Evolutionary conservation across 2,329 filamentous ascomycete species (phyloP).

Genomic region (Sphaceloma murrayae): DNA sequence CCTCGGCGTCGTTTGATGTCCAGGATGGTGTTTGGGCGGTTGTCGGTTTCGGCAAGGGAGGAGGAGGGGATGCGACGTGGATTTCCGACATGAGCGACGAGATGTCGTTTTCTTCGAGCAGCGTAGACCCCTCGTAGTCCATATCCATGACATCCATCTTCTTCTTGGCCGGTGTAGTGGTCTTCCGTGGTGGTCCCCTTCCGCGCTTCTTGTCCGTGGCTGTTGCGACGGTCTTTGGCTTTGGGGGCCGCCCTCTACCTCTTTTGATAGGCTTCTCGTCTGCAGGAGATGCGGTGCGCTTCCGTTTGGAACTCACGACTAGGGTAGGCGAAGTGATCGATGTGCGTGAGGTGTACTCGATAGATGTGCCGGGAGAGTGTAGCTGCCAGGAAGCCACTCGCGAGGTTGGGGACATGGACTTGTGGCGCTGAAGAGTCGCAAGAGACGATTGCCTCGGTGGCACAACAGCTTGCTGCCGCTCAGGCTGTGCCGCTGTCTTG

Average conservation of each 20-base stretch:
- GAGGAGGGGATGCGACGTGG: neutral
- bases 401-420: constrained; percentile 6
- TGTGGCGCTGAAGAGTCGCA: neutral
- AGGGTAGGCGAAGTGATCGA: neutral
- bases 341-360: neutral
- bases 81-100: constrained; percentile 7
- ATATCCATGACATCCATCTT: neutral
- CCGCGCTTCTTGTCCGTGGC: neutral
- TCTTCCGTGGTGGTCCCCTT: neutral
- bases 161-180: neutral
- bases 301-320: neutral
- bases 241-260: constrained; percentile 7
- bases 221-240: neutral
- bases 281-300: neutral
- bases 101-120: neutral
- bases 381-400: constrained; percentile 6
- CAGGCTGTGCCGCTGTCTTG: constrained; percentile 1
- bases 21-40: neutral
- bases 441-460: neutral
- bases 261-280: neutral
- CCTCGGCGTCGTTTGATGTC: neutral
- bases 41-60: neutral
- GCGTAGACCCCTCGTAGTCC: neutral
- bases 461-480: neutral
- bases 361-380: neutral